phyloP scores from a whole-genome alignment of 2,329 filamentous ascomycete genomes.

The Colletotrichum orbiculare region DNA sequence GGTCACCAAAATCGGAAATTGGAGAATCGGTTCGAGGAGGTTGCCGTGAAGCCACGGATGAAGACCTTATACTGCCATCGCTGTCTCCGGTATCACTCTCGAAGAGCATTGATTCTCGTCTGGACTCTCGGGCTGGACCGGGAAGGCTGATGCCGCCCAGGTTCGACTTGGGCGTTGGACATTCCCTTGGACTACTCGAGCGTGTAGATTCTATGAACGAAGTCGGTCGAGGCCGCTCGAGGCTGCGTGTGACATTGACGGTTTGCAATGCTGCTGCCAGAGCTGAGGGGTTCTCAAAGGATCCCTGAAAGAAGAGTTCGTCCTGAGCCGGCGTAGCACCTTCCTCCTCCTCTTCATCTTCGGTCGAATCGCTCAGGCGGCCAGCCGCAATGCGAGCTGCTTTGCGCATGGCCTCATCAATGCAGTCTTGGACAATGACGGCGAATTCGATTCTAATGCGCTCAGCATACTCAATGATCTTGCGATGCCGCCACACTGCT shows the following conservation, averaged over 20 bases:
- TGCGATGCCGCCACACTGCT: constrained; percentile 88
- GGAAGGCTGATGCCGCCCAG: constrained; percentile 68
- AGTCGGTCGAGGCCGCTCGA: constrained; percentile 65
- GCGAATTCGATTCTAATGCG: constrained; percentile 95
- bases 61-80: constrained; percentile 87
- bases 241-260: constrained; percentile 54
- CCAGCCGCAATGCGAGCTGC: constrained; percentile 89
- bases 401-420: constrained; percentile 90
- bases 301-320: constrained; percentile 66
- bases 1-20: constrained; percentile 82
- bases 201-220: constrained; percentile 76
- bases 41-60: constrained; percentile 75
- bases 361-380: constrained; percentile 81
- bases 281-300: constrained; percentile 68
- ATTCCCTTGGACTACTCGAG: constrained; percentile 91
- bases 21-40: constrained; percentile 87
- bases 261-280: constrained; percentile 65
- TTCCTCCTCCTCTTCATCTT: constrained; percentile 66
- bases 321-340: constrained; percentile 58
- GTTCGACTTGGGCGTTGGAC: constrained; percentile 89
- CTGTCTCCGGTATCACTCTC: constrained; percentile 89
- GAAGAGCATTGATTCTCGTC: constrained; percentile 80
- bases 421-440: constrained; percentile 93
- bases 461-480: constrained; percentile 95
- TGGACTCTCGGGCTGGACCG: constrained; percentile 70